A percentile compares a stretch with the other conserved stretches of the same genome.
phyloP scores from a whole-genome alignment of 176 grass and related monocot genomes.

The Cenchrus purpureus region DNA sequence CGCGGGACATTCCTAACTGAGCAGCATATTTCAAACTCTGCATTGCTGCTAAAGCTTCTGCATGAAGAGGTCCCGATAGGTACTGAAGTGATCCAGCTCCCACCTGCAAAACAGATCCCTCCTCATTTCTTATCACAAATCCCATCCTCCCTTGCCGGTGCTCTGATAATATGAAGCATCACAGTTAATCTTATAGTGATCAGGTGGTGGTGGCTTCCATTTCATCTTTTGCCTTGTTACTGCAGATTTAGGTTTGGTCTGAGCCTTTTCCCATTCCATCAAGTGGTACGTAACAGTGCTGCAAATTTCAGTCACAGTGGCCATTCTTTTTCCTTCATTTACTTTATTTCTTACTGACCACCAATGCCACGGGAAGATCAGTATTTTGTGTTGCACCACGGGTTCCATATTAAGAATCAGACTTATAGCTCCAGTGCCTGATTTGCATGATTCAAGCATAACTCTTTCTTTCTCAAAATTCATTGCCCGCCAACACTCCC shows the following conservation, averaged over 20 bases:
- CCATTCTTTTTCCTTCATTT: not conserved
- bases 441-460: too few species aligned
- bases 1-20: too few species aligned
- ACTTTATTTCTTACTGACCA: not conserved
- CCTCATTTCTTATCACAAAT: too few species aligned
- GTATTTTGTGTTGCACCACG: not conserved
- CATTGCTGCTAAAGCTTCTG: too few species aligned
- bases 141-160: too few species aligned
- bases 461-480: not conserved
- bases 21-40: too few species aligned
- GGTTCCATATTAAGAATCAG: too few species aligned
- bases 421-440: too few species aligned
- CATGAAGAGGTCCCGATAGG: too few species aligned
- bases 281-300: not conserved
- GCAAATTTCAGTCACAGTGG: not conserved
- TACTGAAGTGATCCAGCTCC: too few species aligned
- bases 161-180: not conserved
- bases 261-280: not conserved
- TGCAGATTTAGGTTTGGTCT: too few species aligned
- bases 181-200: not conserved
- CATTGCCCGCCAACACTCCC: not conserved
- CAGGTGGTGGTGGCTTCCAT: not conserved
- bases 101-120: too few species aligned
- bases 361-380: not conserved
- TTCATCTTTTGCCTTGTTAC: not conserved